These are phyloP conservation scores for Colletotrichum brevisporum DNA, from an alignment of 2,329 filamentous ascomycete species.

Conservation along the genomic window DNA sequence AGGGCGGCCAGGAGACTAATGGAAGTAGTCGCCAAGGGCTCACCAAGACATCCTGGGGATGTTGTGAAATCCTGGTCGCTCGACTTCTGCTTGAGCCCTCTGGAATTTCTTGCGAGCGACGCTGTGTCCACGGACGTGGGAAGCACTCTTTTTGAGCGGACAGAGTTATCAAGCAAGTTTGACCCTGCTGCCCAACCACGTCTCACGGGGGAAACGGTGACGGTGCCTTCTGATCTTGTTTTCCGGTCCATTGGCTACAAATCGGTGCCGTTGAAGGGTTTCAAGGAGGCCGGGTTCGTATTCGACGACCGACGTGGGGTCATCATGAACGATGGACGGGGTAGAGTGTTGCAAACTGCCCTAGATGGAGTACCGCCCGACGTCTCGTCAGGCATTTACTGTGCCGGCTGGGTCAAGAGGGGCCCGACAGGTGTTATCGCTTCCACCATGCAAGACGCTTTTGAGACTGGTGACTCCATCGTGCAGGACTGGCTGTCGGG, in stretches of 20 bases:
- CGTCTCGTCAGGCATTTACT: slow-evolving; percentile 82
- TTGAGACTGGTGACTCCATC: slow-evolving; percentile 88
- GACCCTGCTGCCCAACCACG: slow-evolving; percentile 64
- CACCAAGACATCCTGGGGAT: slow-evolving; percentile 61
- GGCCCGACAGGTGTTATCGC: slow-evolving; percentile 97
- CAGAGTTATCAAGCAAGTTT: slow-evolving; percentile 68
- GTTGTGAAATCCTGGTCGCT: slow-evolving; percentile 83
- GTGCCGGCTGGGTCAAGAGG: slow-evolving; percentile 95
- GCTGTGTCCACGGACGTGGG: slow-evolving; percentile 66
- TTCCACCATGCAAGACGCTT: slow-evolving; percentile 95
- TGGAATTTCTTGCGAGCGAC: slow-evolving; percentile 70
- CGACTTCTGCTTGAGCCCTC: slow-evolving; percentile 87
- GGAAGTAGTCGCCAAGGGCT: slow-evolving; percentile 85
- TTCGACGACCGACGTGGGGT: slow-evolving; percentile 83
- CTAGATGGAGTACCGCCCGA: slow-evolving; percentile 52
- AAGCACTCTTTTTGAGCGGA: slow-evolving; percentile 77
- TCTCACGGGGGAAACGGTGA: slow-evolving; percentile 63
- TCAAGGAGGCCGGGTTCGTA: slow-evolving; percentile 79
- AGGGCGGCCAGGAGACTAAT: slow-evolving; percentile 83
- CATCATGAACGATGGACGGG: slow-evolving; percentile 85
- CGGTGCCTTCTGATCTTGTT: slow-evolving; percentile 77
- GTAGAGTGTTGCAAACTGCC: slow-evolving; percentile 71
- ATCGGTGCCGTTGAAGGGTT: slow-evolving; percentile 81
- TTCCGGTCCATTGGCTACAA: slow-evolving; percentile 98
- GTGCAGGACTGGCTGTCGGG: slow-evolving; percentile 78